Conservation (phyloP, 1,284 basidiomycete genomes). For the Austroboletus niveus region DNA sequence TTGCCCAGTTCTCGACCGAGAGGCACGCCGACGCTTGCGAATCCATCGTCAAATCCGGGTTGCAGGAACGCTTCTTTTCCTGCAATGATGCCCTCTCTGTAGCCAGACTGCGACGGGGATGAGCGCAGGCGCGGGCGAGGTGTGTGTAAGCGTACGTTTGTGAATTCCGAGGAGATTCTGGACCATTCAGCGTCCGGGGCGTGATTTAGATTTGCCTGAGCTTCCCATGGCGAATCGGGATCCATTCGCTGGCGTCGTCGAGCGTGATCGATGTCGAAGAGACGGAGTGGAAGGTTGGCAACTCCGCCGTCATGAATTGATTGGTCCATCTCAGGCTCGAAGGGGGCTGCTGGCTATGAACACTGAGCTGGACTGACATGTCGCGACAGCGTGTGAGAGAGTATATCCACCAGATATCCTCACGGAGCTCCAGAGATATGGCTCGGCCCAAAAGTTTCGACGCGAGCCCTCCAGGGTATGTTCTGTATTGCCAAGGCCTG, state of each 20-base stretch:
- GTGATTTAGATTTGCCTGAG: conserved; percentile 34
- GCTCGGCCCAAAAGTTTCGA: conserved; percentile 71
- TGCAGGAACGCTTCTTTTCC: conserved; percentile 82
- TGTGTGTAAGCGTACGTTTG: conserved; percentile 45
- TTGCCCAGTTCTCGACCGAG: conserved; percentile 71
- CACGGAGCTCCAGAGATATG: conserved; percentile 70
- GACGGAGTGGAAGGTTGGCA: not conserved
- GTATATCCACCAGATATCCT: conserved; percentile 79
- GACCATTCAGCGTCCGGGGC: conserved; percentile 56
- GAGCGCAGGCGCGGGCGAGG: conserved; percentile 2
- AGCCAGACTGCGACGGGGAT: conserved; percentile 60
- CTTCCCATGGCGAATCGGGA: conserved; percentile 58
- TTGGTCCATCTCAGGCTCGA: not conserved
- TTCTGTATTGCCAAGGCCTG: too few relatives aligned
- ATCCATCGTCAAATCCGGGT: conserved; percentile 79
- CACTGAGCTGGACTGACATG: too few relatives aligned
- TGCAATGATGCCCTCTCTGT: conserved; percentile 83
- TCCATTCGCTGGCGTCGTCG: conserved; percentile 37
- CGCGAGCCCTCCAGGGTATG: conserved; percentile 66
- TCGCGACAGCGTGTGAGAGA: conserved; percentile 12
- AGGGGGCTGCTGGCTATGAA: conserved; percentile 1
- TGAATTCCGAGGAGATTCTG: conserved; percentile 63
- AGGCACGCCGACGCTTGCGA: conserved; percentile 67
- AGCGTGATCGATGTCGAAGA: not conserved
- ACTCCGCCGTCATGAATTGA: not conserved